A percentile compares a stretch with the other conserved stretches of the same genome.
phyloP scores from a whole-genome alignment of 768 basidiomycete species.

The Pleurotus cornucopiae region DNA sequence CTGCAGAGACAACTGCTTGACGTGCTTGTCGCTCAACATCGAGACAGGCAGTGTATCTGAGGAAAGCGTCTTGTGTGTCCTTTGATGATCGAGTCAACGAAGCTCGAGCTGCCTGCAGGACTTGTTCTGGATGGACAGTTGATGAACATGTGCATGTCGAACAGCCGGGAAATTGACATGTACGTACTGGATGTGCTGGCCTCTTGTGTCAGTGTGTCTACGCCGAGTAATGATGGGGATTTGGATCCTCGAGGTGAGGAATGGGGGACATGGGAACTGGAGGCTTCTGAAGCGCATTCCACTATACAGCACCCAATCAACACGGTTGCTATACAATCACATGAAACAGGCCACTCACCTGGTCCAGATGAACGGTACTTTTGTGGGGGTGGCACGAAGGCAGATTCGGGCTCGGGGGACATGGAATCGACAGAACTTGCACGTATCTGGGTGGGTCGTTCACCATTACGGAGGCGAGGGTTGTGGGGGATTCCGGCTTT shows the following conservation, averaged over 20 bases:
- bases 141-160: constrained; percentile 10
- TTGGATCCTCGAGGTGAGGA: constrained; percentile 40
- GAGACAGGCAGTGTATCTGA: constrained; percentile 63
- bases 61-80: constrained; percentile 69
- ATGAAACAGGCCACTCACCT: not conserved
- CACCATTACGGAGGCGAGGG: constrained; percentile 66
- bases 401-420: constrained; percentile 46
- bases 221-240: constrained; percentile 46
- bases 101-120: constrained; percentile 56
- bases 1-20: constrained; percentile 57
- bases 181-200: constrained; percentile 56
- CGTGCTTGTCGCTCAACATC: constrained; percentile 66
- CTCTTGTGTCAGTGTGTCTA: constrained; percentile 54
- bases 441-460: constrained; percentile 31
- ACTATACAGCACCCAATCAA: not conserved
- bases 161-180: not conserved
- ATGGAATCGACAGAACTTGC: constrained; percentile 44
- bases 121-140: constrained; percentile 40
- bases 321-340: too few species aligned
- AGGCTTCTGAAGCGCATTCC: constrained; percentile 35
- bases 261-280: constrained; percentile 26
- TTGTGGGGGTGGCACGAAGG: constrained; percentile 33
- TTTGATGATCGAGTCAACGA: constrained; percentile 62
- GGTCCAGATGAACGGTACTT: constrained; percentile 6
- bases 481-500: constrained; percentile 74